Conservation (phyloP, 345 rosid genomes). For the Populus alba region DNA sequence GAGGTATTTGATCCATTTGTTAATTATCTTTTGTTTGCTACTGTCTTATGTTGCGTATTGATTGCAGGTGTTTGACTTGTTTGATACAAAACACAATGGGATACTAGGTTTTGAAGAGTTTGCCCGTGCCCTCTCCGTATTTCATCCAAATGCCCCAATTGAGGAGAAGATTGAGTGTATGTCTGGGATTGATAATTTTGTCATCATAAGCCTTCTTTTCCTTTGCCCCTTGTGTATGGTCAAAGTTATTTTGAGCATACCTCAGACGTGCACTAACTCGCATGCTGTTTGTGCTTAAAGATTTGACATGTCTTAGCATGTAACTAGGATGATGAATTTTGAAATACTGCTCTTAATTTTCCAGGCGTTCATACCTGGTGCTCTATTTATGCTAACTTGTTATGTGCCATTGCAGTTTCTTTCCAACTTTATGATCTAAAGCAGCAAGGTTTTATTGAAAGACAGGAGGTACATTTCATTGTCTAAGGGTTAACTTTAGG, state of each 20-base stretch:
- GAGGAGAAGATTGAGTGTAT: conserved; percentile 92
- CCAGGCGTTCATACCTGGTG: neutral
- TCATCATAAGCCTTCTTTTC: neutral
- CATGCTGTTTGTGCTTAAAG: neutral
- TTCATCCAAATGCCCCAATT: conserved; percentile 93
- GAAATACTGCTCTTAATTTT: neutral
- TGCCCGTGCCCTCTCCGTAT: conserved; percentile 97
- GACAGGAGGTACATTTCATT: conserved; percentile 73
- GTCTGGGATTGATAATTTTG: conserved; percentile 10
- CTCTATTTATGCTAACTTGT: conserved; percentile 8
- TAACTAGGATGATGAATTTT: neutral
- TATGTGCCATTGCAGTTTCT: conserved; percentile 60
- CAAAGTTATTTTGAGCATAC: neutral
- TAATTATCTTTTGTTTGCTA: neutral
- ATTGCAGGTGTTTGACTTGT: conserved; percentile 89
- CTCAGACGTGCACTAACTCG: neutral
- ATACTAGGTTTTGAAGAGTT: conserved; percentile 96
- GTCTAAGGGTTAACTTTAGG: neutral
- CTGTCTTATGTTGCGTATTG: neutral
- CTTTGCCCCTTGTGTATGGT: neutral
- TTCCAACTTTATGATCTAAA: conserved; percentile 97
- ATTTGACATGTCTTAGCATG: neutral
- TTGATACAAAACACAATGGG: conserved; percentile 96
- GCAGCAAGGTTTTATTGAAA: conserved; percentile 98
- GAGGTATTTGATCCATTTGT: neutral